These are phyloP conservation scores for Toxicodendron radicans DNA, from an alignment of 345 rosid genomes.

Conservation along the genomic window DNA sequence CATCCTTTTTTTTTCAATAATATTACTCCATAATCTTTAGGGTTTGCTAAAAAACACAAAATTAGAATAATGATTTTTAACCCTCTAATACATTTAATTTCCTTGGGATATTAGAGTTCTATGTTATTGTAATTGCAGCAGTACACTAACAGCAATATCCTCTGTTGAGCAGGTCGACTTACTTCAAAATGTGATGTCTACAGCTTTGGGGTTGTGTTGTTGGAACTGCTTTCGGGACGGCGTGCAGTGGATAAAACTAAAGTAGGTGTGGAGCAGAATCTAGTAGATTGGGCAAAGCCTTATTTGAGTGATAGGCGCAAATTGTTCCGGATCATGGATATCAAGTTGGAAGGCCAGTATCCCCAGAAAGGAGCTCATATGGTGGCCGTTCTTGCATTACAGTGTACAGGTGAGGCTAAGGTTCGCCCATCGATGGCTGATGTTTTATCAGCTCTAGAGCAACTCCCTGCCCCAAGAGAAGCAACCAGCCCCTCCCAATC, in stretches of 20 bases:
- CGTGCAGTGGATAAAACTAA: conserved; percentile 49
- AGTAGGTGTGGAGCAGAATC: conserved; percentile 54
- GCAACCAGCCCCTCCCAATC: conserved; percentile 9
- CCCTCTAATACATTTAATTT: neutral
- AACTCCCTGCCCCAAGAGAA: conserved; percentile 27
- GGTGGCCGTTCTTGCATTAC: conserved; percentile 56
- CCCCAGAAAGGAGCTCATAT: conserved; percentile 58
- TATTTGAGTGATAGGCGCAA: conserved; percentile 59
- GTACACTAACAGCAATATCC: neutral
- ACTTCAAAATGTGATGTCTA: conserved; percentile 69
- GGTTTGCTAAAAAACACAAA: too few relatives aligned
- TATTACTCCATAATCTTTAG: too few relatives aligned
- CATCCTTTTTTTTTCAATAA: too few relatives aligned
- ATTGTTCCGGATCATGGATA: conserved; percentile 71
- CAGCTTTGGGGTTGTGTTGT: conserved; percentile 72
- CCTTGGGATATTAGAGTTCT: neutral
- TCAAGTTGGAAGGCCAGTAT: conserved; percentile 68
- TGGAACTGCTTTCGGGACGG: conserved; percentile 65
- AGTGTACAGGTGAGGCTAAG: conserved; percentile 62
- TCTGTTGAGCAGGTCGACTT: conserved; percentile 47
- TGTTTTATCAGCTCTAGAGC: conserved; percentile 47
- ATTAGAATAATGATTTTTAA: too few relatives aligned
- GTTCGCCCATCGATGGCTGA: conserved; percentile 65
- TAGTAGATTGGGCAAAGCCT: conserved; percentile 79
- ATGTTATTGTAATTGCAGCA: neutral